Base-by-base conservation (phyloP, 495 filamentous ascomycete species). In the Neurospora intermedia region DNA sequence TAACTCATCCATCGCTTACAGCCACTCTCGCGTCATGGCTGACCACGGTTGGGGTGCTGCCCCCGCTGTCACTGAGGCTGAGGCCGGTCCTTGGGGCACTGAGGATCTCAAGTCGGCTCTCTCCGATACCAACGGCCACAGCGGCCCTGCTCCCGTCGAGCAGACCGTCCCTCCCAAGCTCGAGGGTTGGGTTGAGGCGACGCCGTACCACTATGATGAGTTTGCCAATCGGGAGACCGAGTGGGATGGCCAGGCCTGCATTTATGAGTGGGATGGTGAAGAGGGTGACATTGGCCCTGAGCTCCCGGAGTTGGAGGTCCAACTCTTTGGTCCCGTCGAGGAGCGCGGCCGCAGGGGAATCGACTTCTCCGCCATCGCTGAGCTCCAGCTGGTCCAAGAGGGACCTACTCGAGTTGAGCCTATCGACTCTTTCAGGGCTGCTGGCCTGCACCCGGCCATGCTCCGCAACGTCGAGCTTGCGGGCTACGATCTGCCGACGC, bases 261-360 rank as follows among this genome's bases (percentile, higher is more conserved):
- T 90, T 18, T 98, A 99, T 73, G 90, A 96, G 78, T 98, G 92
- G 91, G 85, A 89, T 11, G 93, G 93, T 3, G 93, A 97, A 6
- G 91, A 86, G 74, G 96, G 94, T 13, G 94, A 99, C 70, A 83
- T 98, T 69, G 94, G 90, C 40, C 96, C 95, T 6, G 81, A 81
- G 46, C 83, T 88, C 75, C 81, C 85, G 0, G 86, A 87, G 46
- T 88, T 99, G 0, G 94, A 99, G 82, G 69, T 85, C 8, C 80
- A 88, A 75, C 88, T 98, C 7, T 99, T 96, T 77, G 86, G 88
- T 6, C 79, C 82, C 13, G 73, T 85, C 71, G 71, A 82, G 74
- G 69, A 79, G 43, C 79, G 84, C 69, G 73, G 74, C 15, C 75
- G 77, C 23, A 76, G 80, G 4, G 82, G 85, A 6, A 80, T 87